Evolutionary conservation across 2,329 filamentous ascomycete genomes (phyloP).

Genomic region (Pezicula radicicola): DNA sequence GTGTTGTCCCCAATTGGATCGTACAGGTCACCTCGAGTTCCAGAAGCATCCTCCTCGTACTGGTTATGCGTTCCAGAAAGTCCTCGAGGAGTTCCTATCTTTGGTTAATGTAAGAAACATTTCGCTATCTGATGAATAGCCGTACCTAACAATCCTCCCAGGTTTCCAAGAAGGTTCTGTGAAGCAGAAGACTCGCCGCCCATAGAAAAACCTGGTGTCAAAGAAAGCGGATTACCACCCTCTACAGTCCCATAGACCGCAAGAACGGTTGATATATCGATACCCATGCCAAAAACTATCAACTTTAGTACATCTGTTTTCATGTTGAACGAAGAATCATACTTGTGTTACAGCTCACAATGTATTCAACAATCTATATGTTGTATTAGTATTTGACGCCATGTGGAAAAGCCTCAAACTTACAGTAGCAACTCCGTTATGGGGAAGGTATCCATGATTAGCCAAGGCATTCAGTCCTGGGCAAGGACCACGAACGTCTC

Average conservation of each 20-base stretch:
- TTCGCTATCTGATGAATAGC: background rate
- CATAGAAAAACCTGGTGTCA: slow-evolving; percentile 40
- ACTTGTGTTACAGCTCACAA: background rate
- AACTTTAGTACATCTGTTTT: slow-evolving; percentile 10
- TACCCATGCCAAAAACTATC: slow-evolving; percentile 38
- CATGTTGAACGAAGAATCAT: background rate
- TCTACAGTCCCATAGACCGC: slow-evolving; percentile 37
- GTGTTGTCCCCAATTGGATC: slow-evolving; percentile 43
- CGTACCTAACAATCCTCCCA: background rate
- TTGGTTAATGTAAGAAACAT: slow-evolving; percentile 1
- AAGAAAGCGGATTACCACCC: slow-evolving; percentile 38
- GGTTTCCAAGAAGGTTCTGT: background rate
- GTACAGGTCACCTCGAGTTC: slow-evolving; percentile 18
- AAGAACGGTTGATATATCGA: slow-evolving; percentile 32
- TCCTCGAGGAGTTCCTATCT: slow-evolving; percentile 10
- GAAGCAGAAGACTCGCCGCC: slow-evolving; percentile 13
- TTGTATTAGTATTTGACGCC: background rate
- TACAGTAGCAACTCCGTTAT: slow-evolving; percentile 24
- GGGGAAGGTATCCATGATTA: slow-evolving; percentile 35
- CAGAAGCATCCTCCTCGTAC: slow-evolving; percentile 20
- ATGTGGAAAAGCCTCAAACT: background rate
- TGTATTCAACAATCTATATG: background rate
- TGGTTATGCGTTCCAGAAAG: slow-evolving; percentile 19
- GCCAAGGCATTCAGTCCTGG: slow-evolving; percentile 35
- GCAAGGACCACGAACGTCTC: slow-evolving; percentile 35